Base-by-base conservation (phyloP, 495 filamentous ascomycete genomes). In the Podospora conica region DNA sequence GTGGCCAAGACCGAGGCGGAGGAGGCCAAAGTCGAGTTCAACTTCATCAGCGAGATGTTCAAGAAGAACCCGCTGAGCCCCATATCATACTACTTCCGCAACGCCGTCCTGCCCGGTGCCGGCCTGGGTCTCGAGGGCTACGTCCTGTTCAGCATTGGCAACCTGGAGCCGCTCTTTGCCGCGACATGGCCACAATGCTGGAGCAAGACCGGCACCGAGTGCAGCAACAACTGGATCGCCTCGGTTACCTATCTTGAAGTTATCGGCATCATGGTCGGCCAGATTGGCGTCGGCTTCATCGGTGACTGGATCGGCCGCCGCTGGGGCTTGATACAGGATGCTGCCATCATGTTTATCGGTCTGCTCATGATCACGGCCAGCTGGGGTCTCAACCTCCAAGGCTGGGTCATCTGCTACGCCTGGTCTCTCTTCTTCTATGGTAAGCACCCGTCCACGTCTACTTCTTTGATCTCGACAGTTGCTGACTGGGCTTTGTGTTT, bases 131-230 rank as follows among this genome's bases (percentile, higher is more conserved):
- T 97, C 22, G 93, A 97, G 83, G 92, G 91, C 72, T 96, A 96
- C 77, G 92, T 96, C 53, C 85, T 97, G 29, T 97, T 97, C 85
- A 96, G 92, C 63, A 96, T 97, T 68, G 92, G 92, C 71, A 96
- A 94, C 76, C 74, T 96, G 63, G 86, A 86, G 70, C 90, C 92
- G 4, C 80, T 97, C 3, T 91, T 96, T 70, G 70, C 86, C 65
- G 77, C 82, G 7, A 80, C 84, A 18, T 96, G 92, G 82, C 82
- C 85, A 3, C 62, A 69, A 3, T 97, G 93, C 82, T 97, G 93
- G 93, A 81, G 70, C 20, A 79, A 77, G 3, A 68, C 70, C 5
- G 68, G 80, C 64, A 77, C 81, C 4, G 86, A 82, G 53, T 96
- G 93, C 78, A 86, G 87, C 70, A 65, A 79, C 66, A 87, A 87